A percentile compares a stretch with the other conserved stretches of the same genome.
These are phyloP conservation scores for Bisporella sp. DNA, from an alignment of 2,329 filamentous ascomycete genomes.

Conservation along the genomic window DNA sequence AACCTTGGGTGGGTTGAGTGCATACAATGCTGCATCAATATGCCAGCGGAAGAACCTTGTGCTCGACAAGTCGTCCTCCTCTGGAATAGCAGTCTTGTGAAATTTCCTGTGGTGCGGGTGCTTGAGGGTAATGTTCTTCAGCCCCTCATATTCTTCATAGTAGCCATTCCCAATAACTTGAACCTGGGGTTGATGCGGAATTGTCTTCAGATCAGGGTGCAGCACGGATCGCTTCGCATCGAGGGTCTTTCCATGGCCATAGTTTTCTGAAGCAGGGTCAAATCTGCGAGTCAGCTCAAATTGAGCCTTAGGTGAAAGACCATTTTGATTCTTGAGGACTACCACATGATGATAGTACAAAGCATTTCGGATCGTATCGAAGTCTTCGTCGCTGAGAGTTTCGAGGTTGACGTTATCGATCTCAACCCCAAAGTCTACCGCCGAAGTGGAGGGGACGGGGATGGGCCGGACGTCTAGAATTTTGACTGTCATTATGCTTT, in stretches of 20 bases:
- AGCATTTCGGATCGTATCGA: conserved; percentile 53
- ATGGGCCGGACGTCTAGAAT: conserved; percentile 21
- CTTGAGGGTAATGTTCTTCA: conserved; percentile 58
- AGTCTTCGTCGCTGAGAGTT: conserved; percentile 57
- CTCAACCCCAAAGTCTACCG: conserved; percentile 53
- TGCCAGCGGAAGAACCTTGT: conserved; percentile 71
- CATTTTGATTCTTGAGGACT: conserved; percentile 61
- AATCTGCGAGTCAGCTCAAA: conserved; percentile 69
- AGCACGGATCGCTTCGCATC: conserved; percentile 59
- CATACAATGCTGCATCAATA: conserved; percentile 72
- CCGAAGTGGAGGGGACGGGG: conserved; percentile 19
- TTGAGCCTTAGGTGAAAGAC: conserved; percentile 61
- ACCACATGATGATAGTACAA: conserved; percentile 65
- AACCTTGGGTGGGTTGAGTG: conserved; percentile 64
- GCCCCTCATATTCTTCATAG: conserved; percentile 62
- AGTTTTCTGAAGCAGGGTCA: conserved; percentile 57
- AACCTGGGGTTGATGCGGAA: conserved; percentile 72
- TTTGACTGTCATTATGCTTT: conserved; percentile 23
- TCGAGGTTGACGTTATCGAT: conserved; percentile 54
- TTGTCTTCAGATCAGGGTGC: conserved; percentile 70
- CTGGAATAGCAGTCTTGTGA: conserved; percentile 56
- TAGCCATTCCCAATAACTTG: conserved; percentile 75
- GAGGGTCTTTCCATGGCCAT: conserved; percentile 71
- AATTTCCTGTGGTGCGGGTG: conserved; percentile 77
- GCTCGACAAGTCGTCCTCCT: conserved; percentile 49